Percentiles rank a stretch among this genome's conserved stretches.
Evolutionary conservation across 495 filamentous ascomycete genomes (phyloP).

Genomic region (Opeltia flavorubescens): DNA sequence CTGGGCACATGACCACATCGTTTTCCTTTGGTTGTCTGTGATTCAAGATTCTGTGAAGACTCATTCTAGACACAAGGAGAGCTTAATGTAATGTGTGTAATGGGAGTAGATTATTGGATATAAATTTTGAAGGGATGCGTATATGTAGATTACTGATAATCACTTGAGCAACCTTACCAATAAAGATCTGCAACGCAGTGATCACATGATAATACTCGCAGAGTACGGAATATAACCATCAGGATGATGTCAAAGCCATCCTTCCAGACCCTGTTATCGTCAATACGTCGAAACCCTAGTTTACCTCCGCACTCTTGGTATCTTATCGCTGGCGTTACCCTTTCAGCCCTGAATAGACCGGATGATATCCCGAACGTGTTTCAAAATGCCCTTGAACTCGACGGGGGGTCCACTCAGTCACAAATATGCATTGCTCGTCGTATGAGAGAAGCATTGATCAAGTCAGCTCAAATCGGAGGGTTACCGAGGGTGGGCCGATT

Average conservation of each 20-base stretch:
- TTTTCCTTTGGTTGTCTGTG: too few relatives aligned
- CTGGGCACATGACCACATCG: too few relatives aligned
- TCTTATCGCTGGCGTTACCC: slow-evolving; percentile 34
- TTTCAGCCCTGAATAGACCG: slow-evolving; percentile 38
- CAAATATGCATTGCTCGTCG: slow-evolving; percentile 29
- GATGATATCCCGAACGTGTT: slow-evolving; percentile 37
- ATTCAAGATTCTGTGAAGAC: too few relatives aligned
- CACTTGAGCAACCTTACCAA: too few relatives aligned
- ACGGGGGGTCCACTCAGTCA: slow-evolving; percentile 12
- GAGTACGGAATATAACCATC: too few relatives aligned
- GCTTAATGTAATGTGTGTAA: too few relatives aligned
- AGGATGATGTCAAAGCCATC: neutral
- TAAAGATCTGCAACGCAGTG: too few relatives aligned
- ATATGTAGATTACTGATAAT: too few relatives aligned
- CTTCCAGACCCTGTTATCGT: slow-evolving; percentile 21
- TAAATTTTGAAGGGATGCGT: too few relatives aligned
- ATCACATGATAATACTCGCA: too few relatives aligned
- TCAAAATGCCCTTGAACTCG: slow-evolving; percentile 25
- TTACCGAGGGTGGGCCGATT: slow-evolving; percentile 33
- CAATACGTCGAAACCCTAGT: slow-evolving; percentile 28
- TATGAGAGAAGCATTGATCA: slow-evolving; percentile 40
- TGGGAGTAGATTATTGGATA: too few relatives aligned
- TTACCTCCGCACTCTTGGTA: slow-evolving; percentile 39
- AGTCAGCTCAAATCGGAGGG: slow-evolving; percentile 34
- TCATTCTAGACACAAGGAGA: too few relatives aligned